Evolutionary conservation across 257 asterid genomes (phyloP), one percentile per base, ranked within the genome.

Genomic region (Rhazya stricta): DNA sequence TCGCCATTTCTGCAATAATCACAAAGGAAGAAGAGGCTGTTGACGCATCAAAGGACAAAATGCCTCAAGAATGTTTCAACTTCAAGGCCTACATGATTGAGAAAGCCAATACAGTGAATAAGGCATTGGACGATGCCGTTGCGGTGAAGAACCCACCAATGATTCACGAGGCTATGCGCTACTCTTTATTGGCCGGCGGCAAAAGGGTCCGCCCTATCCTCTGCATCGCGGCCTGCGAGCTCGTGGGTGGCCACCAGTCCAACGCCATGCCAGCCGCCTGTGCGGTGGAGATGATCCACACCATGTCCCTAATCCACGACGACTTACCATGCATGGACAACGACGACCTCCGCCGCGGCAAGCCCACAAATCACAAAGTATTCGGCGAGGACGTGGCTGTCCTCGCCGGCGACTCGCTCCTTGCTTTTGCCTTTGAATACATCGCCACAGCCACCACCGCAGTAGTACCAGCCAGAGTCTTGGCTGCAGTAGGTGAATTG

Each of bases 231-330:
- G 91, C 96, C 73, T 88, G 92, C 63, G 96, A 91, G 71, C 80
- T 81, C 45, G 92, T 88, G 70, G 97, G 97, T n/a, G 97, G 97
- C n/a, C 39, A 76, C 36, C 83, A 84, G 54, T 37, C 86, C 13
- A 76, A 82, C 37, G 92, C 91, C 39, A 45, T 87, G 79, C 92
- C 96, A 7, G 94, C 94, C 21, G 96, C 97, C 79, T 89, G 92
- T 71, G 96, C 96, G 13, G 90, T 88, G 78, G 97, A 91, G 81
- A 91, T 91, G 97, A 89, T 91, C 67, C 96, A 91, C 78, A 89
- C 96, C 13, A 88, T 86, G 92, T 87, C 94, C 1, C 77, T 86
- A 21, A 89, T 91, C 73, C 97, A 89, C 76, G 97, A 88, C 53
- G 97, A 91, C 50, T 53, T 91, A 69, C 97, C 97, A 2, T 87